Base-by-base conservation (phyloP, 2,329 filamentous ascomycete species). In the Alternaria brassicicola region DNA sequence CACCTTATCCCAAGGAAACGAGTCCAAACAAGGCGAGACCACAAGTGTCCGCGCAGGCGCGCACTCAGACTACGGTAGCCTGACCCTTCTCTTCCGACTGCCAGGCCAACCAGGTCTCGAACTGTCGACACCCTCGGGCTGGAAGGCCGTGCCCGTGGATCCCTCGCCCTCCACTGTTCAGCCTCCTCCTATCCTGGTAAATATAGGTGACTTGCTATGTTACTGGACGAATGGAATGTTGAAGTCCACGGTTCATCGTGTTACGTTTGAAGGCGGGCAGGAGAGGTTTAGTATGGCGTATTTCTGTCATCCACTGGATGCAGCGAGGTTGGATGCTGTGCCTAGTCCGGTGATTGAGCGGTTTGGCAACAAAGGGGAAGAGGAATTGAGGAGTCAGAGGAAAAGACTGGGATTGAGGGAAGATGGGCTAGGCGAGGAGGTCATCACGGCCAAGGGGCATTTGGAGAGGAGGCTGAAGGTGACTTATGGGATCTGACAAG, bases 171-270 rank as follows among this genome's bases (percentile, higher is more conserved):
- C 84, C 81, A 38, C 89, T 86, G 13, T 23, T 19, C 36, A 21
- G 23, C 7, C 23, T 0, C 68, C 74, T 2, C 69, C 73, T 0
- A 72, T 76, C 7, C 61, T 72, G 64, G 69, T 93, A 89, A 1
- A 92, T 86, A 89, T 91, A n/a, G 89, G 88, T 0, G 89, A 91
- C 71, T 67, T 90, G 31, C 79, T 91, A 13, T 89, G 87, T 31
- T 95, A 96, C 76, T 98, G 94, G 94, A 98, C 95, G 1, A 89
- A 90, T 64, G 93, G 93, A 0, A 78, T 97, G 45, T 83, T 98
- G 62, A 90, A 92, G 68, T 93, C 89, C 67, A 97, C 94, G 0
- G 87, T 97, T 6, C 95, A 98, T 74, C 83, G 94, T 10, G 95
- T 98, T 28, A 87, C 94, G 0, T 95, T 97, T 68, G 74, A 26